Base-by-base conservation (phyloP, 345 rosid genomes). In the Luvunga scandens region DNA sequence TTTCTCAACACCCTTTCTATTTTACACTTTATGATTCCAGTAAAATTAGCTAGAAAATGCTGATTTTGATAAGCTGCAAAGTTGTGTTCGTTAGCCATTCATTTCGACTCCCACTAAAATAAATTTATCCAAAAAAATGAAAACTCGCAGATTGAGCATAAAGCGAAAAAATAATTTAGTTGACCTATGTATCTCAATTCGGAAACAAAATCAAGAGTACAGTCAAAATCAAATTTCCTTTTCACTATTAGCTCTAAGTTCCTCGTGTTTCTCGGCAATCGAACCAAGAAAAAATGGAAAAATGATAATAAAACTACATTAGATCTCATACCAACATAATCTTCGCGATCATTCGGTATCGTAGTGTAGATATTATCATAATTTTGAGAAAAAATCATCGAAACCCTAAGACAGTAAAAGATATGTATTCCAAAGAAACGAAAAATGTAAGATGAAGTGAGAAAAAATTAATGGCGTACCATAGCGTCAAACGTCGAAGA, bases 401-500 rank as follows among this genome's bases (percentile, higher is more conserved):
- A 56, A 66, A 38, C 72, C 79, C 72, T 36, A 76, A 55, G 12
- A 39, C 48, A n/a, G 33, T n/a, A 27, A 13, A 65, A 63, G 38
- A 76, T 1, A 2, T 16, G 21, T 1, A 24, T 48, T 48, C 33
- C 12, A 42, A 30, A 50, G 9, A 39, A 63, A 56, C 10, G 33
- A 2, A 21, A 34, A 39, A 9, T 24, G 22, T 31, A 64, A 48
- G 8, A 9, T 14, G 18, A 62, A 75, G 27, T 10, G n/a, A 65
- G 60, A 48, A 9, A 56, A 9, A 31, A 53, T 28, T 4, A 33
- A 31, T 0, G 22, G 66, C 80, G 55, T 80, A 84, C 89, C 87
- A 84, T 86, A 39, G 24, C 81, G 31, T 65, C 75, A 81, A 76
- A 39, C 42, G 77, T 57, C 39, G 81, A 61, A 28, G 81, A 66